Evolutionary conservation across 306 rosid species (phyloP), one percentile per base, ranked within the genome.

Genomic region (Crotalaria pallida): DNA sequence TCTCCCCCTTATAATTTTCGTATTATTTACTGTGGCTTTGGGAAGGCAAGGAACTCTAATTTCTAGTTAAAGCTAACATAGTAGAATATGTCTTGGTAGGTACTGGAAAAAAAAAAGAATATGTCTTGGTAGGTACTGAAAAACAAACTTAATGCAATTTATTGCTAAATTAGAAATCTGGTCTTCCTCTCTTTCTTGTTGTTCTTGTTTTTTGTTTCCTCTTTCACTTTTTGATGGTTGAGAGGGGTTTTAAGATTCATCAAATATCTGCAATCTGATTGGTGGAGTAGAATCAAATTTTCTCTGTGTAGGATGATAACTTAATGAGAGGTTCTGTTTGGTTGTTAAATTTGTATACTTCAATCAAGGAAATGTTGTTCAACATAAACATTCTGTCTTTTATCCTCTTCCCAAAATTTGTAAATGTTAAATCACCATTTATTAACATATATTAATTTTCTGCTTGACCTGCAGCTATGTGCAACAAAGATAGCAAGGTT

Each of bases 401-500:
- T 56, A 18, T 26, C 71, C 58, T 65, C 50, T 65, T 65, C 55
- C 36, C 59, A 29, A 9, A 24, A 45, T 74, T 68, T 24, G 22
- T 56, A 33, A 34, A 6, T 38, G 47, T 17, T n/a, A 47, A 51
- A 43, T 34, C 60, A 38, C 19, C 23, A 27, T 53, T 50, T 82
- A 59, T 78, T 49, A 65, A 62, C 58, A n/a, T 67, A 52, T 22
- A 38, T 27, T 61, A 19, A 26, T 74, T 83, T 67, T 73, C 67
- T 74, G 50, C 62, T 82, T 79, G 71, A 76, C 58, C 33, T 85
- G 88, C 92, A 94, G 97, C 89, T 63, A 87, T 87, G 40, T 94
- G 99, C 80, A 94, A 91, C 85, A 91, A 89, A 83, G 89, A 91
- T 17, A 87, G 99, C 86, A 84, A 83, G 79, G 91, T 91, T 47